Conservation (phyloP, 306 rosid species). For the Vigna nakashimae region DNA sequence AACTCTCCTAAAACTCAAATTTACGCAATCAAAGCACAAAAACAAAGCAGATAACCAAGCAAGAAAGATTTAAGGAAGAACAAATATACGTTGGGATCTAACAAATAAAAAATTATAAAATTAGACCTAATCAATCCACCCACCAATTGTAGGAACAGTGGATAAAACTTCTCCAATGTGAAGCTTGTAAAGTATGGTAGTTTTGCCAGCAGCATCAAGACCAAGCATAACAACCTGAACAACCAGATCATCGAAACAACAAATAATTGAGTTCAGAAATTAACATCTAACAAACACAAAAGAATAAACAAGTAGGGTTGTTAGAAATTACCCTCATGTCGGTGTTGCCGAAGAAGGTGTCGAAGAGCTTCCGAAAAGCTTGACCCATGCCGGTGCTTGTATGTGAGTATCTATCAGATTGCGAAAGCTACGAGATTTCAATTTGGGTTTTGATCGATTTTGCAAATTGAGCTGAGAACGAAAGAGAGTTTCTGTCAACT, state of each 20-base stretch:
- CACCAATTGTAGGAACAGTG: constrained; percentile 92
- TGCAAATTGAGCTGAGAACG: constrained; percentile 13
- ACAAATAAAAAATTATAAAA: not conserved
- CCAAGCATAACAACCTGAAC: constrained; percentile 94
- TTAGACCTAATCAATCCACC: constrained; percentile 44
- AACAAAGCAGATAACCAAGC: not conserved
- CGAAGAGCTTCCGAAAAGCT: constrained; percentile 65
- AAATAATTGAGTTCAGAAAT: not conserved
- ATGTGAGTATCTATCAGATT: not conserved
- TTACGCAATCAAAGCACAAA: constrained; percentile 8
- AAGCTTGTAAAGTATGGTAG: constrained; percentile 88
- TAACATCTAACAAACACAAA: not conserved
- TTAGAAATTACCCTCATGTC: constrained; percentile 47
- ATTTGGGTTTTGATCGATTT: not conserved
- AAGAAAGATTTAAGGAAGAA: not conserved
- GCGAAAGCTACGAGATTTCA: not conserved
- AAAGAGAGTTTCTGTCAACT: constrained; percentile 13
- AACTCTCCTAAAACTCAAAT: constrained; percentile 9
- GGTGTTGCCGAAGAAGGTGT: constrained; percentile 57
- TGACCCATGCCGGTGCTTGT: constrained; percentile 50
- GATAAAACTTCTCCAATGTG: constrained; percentile 95
- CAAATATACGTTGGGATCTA: not conserved
- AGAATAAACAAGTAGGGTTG: not conserved
- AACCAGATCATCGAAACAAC: constrained; percentile 22
- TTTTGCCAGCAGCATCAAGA: constrained; percentile 95